Evolutionary conservation across 805 yeast species (phyloP), one percentile per base, ranked within the genome.

Genomic region (Ogataea paraovalis): DNA sequence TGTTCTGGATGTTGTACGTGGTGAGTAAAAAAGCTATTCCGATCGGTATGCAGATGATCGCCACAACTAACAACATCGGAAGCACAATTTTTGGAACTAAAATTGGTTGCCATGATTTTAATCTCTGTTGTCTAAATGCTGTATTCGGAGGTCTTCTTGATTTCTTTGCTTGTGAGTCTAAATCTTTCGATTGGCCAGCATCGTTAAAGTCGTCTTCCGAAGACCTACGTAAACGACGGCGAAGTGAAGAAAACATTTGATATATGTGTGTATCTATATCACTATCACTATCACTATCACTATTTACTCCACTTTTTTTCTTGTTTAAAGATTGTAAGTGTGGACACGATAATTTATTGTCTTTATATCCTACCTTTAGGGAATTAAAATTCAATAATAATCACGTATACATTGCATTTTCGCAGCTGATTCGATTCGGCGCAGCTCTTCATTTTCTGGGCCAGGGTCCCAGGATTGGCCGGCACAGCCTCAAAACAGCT

Each of bases 81-180:
- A 94, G 76, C 41, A 92, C 97, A 16, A 95, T 83, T 55, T 83
- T 83, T 14, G 98, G 97, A 1, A 97, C 87, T 47, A 94, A 76
- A 46, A 94, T 88, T 1, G 98, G 99, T 56, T 80, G 83, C 82
- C 83, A 80, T 37, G 83, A 75, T 56, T 78, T 78, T 53, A 80
- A 62, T 56, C 85, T 66, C 54, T 80, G 85, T 56, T 86, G 95
- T 60, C 91, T 76, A 61, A 87, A 87, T 2, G 91, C 92, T 6
- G 92, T 87, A 64, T 87, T 79, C 42, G 82, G 82, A 30, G 84
- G 84, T 57, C 71, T 74, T 48, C 79, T 71, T 1, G 81, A 74
- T 50, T 73, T 74, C 19, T 50, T 58, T 21, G 64, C 54, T 41
- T 47, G 49, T n/a, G 60, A 53, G 10, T 44, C 47, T 10, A 45